Conservation (phyloP, 2,329 filamentous ascomycete species). For the Chrysosporium keratinophilum region DNA sequence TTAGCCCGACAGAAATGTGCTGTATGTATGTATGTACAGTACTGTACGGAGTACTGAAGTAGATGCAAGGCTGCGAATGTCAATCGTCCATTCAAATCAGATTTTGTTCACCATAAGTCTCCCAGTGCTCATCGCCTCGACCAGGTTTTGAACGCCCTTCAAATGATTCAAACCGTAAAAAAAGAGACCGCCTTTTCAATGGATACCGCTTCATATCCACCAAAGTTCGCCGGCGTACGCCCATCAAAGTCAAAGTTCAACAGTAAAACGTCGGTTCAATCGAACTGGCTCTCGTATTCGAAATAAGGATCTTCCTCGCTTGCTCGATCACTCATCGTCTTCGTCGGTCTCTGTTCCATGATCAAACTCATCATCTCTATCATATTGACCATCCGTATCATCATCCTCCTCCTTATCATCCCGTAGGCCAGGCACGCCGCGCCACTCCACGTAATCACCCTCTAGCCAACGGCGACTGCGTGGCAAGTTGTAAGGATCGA, state of each 20-base stretch:
- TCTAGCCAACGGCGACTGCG: slow-evolving; percentile 81
- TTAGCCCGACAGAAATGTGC: too few relatives aligned
- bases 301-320: background rate
- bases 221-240: too few relatives aligned
- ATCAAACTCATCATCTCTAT: slow-evolving; percentile 23
- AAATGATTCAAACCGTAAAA: too few relatives aligned
- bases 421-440: slow-evolving; percentile 59
- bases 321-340: slow-evolving; percentile 1
- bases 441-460: slow-evolving; percentile 72
- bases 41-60: too few relatives aligned
- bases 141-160: too few relatives aligned
- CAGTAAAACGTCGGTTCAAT: background rate
- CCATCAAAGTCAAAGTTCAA: background rate
- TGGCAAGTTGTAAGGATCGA: slow-evolving; percentile 89
- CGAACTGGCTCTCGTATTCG: background rate
- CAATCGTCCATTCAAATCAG: too few relatives aligned
- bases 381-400: slow-evolving; percentile 33
- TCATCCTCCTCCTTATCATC: slow-evolving; percentile 46
- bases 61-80: too few relatives aligned
- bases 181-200: background rate
- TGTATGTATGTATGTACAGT: too few relatives aligned
- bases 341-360: slow-evolving; percentile 32
- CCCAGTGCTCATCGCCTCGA: too few relatives aligned
- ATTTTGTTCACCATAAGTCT: too few relatives aligned
- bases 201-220: background rate